phyloP scores from a whole-genome alignment of 768 basidiomycete species.

The Leccinum incarnatum region DNA sequence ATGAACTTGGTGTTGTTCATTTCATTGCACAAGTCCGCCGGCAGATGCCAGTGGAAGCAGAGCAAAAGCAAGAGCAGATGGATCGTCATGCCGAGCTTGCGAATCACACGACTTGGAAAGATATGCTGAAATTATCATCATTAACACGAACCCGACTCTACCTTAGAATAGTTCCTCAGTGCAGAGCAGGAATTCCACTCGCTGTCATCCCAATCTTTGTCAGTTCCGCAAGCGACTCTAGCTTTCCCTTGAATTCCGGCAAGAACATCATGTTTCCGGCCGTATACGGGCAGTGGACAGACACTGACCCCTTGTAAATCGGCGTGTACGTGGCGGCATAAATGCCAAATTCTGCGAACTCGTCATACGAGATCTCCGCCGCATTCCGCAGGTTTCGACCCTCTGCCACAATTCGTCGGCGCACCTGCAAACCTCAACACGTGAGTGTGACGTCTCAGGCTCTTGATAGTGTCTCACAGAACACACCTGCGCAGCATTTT shows the following conservation, averaged over 20 bases:
- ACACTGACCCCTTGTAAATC: conserved; percentile 88
- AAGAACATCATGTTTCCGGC: conserved; percentile 70
- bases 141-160: conserved; percentile 14
- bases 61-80: too few relatives aligned
- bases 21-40: too few relatives aligned
- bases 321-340: conserved; percentile 90
- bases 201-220: conserved; percentile 77
- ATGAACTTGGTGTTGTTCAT: too few relatives aligned
- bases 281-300: conserved; percentile 85
- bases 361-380: conserved; percentile 90
- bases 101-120: too few relatives aligned
- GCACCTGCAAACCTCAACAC: conserved; percentile 52
- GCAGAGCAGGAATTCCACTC: conserved; percentile 75
- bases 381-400: conserved; percentile 94
- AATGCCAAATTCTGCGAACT: conserved; percentile 91
- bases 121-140: conserved; percentile 1
- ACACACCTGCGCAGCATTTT: conserved; percentile 72
- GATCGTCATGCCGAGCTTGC: too few relatives aligned
- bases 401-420: conserved; percentile 88
- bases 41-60: too few relatives aligned
- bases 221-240: conserved; percentile 72
- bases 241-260: conserved; percentile 78
- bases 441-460: background rate
- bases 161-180: conserved; percentile 37
- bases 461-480: background rate